Conservation (phyloP, 1,139 yeast genomes). For the Candida sojae region DNA sequence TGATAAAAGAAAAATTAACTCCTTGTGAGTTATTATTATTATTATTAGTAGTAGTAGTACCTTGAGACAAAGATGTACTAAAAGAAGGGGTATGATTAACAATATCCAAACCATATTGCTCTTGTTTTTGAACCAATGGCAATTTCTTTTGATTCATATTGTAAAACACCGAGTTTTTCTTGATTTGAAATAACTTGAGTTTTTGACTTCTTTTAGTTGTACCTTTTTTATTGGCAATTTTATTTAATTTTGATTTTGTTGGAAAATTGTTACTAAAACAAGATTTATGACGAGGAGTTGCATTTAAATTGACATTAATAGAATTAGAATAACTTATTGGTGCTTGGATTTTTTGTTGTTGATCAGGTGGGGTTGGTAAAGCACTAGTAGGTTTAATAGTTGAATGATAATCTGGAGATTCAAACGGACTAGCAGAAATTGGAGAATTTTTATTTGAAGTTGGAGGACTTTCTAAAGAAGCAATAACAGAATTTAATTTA, state of each 20-base stretch:
- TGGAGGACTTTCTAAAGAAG: slow-evolving; percentile 16
- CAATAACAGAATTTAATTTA: slow-evolving; percentile 2
- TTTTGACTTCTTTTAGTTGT: slow-evolving; percentile 16
- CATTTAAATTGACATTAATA: slow-evolving; percentile 26
- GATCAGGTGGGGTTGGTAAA: slow-evolving; percentile 22
- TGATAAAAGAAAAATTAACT: slow-evolving; percentile 4
- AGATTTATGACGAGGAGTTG: slow-evolving; percentile 12
- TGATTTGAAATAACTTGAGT: slow-evolving; percentile 36
- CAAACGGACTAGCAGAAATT: slow-evolving; percentile 7
- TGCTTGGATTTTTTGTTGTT: neutral
- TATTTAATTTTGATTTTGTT: slow-evolving; percentile 19
- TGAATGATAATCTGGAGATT: slow-evolving; percentile 1
- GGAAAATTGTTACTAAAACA: slow-evolving; percentile 3
- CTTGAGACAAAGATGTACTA: slow-evolving; percentile 1
- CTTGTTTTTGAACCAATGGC: slow-evolving; percentile 13
- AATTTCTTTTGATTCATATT: slow-evolving; percentile 14
- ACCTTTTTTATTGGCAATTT: slow-evolving; percentile 22
- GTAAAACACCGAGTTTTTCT: slow-evolving; percentile 31
- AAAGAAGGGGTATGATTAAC: slow-evolving; percentile 5
- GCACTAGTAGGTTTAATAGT: slow-evolving; percentile 5
- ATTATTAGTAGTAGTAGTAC: neutral
- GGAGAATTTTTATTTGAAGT: slow-evolving; percentile 12
- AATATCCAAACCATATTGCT: slow-evolving; percentile 8
- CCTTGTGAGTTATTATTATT: neutral
- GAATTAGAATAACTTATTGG: slow-evolving; percentile 19